These are phyloP conservation scores for Pyrrhoderma noxium DNA, from an alignment of 1,284 basidiomycete genomes.

Conservation along the genomic window DNA sequence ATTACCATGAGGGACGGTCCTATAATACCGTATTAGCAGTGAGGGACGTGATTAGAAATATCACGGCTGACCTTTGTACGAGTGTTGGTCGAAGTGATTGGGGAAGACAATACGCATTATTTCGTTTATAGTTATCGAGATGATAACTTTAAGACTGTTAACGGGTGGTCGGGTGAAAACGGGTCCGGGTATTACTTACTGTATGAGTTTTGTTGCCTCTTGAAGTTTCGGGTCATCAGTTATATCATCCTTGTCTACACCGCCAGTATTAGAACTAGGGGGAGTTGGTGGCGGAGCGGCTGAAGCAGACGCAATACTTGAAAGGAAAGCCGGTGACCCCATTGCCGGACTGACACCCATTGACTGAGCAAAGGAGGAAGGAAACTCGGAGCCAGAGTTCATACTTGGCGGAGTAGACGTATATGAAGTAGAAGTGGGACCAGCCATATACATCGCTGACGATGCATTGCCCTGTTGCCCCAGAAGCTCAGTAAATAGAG, in stretches of 20 bases:
- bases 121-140: constrained; percentile 77
- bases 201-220: constrained; percentile 78
- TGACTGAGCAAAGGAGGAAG: constrained; percentile 14
- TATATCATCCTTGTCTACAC: constrained; percentile 38
- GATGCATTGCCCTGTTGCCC: constrained; percentile 36
- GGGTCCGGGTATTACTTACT: constrained; percentile 36
- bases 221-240: constrained; percentile 61
- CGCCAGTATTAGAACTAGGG: constrained; percentile 9
- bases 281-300: constrained; percentile 8
- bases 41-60: background rate
- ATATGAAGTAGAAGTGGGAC: constrained; percentile 32
- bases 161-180: background rate
- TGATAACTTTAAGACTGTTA: constrained; percentile 53
- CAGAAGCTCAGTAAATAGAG: constrained; percentile 56
- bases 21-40: constrained; percentile 23
- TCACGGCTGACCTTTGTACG: constrained; percentile 63
- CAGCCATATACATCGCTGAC: constrained; percentile 58
- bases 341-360: constrained; percentile 9
- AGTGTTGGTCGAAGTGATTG: constrained; percentile 79
- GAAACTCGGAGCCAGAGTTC: constrained; percentile 6
- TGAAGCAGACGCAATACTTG: constrained; percentile 6
- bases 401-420: constrained; percentile 21
- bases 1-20: constrained; percentile 79
- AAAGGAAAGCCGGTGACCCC: constrained; percentile 9
- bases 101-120: constrained; percentile 80